phyloP scores from a whole-genome alignment of 768 basidiomycete genomes.

The Leucosporidium scottii region DNA sequence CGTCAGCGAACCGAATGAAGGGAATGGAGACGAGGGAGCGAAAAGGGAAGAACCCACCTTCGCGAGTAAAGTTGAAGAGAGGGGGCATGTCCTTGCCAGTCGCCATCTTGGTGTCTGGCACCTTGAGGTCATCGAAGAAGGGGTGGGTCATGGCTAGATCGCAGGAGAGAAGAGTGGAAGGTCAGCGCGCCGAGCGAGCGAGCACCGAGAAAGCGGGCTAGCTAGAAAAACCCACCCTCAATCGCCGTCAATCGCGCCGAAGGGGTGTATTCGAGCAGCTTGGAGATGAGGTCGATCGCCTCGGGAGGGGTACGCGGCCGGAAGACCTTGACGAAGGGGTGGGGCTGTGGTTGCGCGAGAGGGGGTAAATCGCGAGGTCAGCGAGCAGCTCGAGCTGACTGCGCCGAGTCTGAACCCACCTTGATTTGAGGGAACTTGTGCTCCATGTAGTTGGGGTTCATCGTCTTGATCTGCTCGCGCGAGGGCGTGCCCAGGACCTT shows the following conservation, averaged over 20 bases:
- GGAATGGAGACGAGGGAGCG: neutral
- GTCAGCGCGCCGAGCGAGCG: neutral
- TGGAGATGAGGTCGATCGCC: slow-evolving; percentile 91
- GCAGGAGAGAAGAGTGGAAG: neutral
- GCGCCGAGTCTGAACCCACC: too few relatives aligned
- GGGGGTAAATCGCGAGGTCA: too few relatives aligned
- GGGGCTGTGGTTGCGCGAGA: slow-evolving; percentile 8
- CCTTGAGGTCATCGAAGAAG: slow-evolving; percentile 93
- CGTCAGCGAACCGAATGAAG: too few relatives aligned
- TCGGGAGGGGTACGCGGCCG: slow-evolving; percentile 92
- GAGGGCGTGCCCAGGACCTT: slow-evolving; percentile 98
- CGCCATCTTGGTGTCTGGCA: slow-evolving; percentile 86
- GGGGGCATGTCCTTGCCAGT: slow-evolving; percentile 93
- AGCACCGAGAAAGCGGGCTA: slow-evolving; percentile 39
- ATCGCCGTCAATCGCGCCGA: slow-evolving; percentile 80
- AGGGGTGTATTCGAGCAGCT: slow-evolving; percentile 96
- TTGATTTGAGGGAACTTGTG: slow-evolving; percentile 99
- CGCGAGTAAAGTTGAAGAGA: slow-evolving; percentile 90
- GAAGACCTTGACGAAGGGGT: slow-evolving; percentile 65
- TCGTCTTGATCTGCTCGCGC: slow-evolving; percentile 99
- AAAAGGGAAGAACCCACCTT: slow-evolving; percentile 56
- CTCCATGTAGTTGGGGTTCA: slow-evolving; percentile 99
- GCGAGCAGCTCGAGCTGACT: neutral
- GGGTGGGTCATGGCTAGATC: slow-evolving; percentile 45
- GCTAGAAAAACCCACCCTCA: slow-evolving; percentile 52